Percentiles rank a stretch among this genome's conserved stretches.
phyloP scores from a whole-genome alignment of 2,329 filamentous ascomycete genomes.

The Penicillium sp. region DNA sequence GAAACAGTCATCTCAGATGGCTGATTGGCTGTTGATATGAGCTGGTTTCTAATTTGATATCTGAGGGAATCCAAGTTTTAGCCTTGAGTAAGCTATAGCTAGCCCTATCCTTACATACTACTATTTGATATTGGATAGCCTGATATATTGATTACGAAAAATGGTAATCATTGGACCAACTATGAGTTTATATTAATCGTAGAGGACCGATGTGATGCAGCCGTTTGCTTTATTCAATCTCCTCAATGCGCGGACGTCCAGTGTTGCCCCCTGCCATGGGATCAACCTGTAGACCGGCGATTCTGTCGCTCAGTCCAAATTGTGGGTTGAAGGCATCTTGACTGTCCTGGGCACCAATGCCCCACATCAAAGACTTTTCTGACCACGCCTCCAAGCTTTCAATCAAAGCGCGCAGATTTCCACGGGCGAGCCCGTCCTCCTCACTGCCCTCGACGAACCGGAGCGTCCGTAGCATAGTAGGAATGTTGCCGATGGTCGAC shows the following conservation, averaged over 20 bases:
- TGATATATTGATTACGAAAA: background rate
- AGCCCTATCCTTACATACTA: background rate
- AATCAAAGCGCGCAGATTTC: slow-evolving; percentile 40
- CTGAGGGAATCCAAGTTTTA: background rate
- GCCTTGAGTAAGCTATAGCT: too few species aligned
- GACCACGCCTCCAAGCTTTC: slow-evolving; percentile 46
- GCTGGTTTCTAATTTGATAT: too few species aligned
- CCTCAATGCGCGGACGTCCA: slow-evolving; percentile 39
- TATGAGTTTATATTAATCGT: too few species aligned
- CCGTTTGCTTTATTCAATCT: slow-evolving; percentile 37
- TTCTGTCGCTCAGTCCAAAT: slow-evolving; percentile 37
- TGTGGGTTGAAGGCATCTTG: slow-evolving; percentile 17
- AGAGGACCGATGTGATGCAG: too few species aligned
- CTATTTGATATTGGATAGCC: background rate
- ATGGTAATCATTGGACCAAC: too few species aligned
- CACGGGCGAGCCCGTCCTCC: slow-evolving; percentile 39
- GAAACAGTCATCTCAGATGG: background rate
- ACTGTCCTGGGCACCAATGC: slow-evolving; percentile 29
- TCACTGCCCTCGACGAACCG: slow-evolving; percentile 40
- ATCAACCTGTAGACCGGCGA: slow-evolving; percentile 40
- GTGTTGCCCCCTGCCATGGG: slow-evolving; percentile 29
- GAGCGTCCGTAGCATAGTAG: slow-evolving; percentile 38
- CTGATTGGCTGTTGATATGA: background rate
- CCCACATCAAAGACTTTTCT: slow-evolving; percentile 43
- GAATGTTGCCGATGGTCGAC: slow-evolving; percentile 39